These are phyloP conservation scores for Poa annua DNA, from an alignment of 176 grass and related monocot genomes.

Conservation along the genomic window DNA sequence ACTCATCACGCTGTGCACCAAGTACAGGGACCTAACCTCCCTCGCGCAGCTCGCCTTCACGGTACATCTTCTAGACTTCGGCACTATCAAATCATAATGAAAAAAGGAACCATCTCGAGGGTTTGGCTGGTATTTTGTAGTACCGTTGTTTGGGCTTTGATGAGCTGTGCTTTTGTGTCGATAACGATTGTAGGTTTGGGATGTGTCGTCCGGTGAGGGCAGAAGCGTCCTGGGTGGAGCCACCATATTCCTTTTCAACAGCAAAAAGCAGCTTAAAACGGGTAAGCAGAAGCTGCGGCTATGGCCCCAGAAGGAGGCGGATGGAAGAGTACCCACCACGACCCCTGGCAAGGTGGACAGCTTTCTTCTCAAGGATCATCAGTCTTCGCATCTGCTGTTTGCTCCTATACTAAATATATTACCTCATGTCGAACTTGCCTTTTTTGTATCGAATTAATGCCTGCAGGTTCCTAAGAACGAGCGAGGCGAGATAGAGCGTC, in stretches of 20 bases:
- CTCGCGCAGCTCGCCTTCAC: slow-evolving; percentile 82
- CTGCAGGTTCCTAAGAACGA: slow-evolving; percentile 72
- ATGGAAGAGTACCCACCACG: slow-evolving; percentile 76
- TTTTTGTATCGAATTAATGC: slow-evolving; percentile 1
- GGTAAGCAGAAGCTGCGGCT: slow-evolving; percentile 78
- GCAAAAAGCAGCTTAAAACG: slow-evolving; percentile 81
- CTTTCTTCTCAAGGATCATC: background rate
- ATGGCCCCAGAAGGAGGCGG: slow-evolving; percentile 71
- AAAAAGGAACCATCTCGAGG: background rate
- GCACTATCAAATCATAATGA: background rate
- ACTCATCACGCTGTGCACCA: slow-evolving; percentile 67
- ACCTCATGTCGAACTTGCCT: background rate
- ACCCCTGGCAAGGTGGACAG: slow-evolving; percentile 84
- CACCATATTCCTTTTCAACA: slow-evolving; percentile 86
- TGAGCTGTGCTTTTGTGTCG: background rate
- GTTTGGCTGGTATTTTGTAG: background rate
- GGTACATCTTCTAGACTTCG: slow-evolving; percentile 38
- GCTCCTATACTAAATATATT: no score
- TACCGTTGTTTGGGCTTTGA: background rate
- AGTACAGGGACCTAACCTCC: slow-evolving; percentile 92
- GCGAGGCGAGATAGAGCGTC: slow-evolving; percentile 78
- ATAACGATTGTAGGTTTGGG: slow-evolving; percentile 64
- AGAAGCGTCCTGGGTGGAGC: slow-evolving; percentile 61
- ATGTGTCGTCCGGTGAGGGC: slow-evolving; percentile 61
- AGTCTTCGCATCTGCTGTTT: background rate